phyloP scores from a whole-genome alignment of 2,329 filamentous ascomycete species.

The Stemphylium beticola region DNA sequence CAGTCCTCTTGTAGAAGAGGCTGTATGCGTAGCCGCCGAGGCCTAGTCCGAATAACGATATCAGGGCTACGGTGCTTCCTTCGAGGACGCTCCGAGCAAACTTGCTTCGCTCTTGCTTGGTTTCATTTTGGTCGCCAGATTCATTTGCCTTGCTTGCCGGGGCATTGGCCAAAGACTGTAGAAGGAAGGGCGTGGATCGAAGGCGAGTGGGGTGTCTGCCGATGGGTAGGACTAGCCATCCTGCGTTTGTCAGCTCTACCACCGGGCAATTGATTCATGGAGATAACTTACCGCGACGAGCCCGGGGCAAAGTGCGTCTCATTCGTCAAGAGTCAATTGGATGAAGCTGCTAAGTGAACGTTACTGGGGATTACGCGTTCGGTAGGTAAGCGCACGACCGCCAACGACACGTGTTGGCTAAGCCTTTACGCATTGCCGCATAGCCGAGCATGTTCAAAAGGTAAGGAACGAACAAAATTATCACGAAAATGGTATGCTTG shows the following conservation, averaged over 20 bases:
- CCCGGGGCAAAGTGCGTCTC: slow-evolving; percentile 31
- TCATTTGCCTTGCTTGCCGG: background rate
- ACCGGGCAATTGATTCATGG: too few relatives aligned
- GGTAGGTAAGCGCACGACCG: slow-evolving; percentile 12
- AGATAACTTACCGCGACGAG: slow-evolving; percentile 25
- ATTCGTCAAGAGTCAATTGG: slow-evolving; percentile 21
- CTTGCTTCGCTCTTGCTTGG: slow-evolving; percentile 34
- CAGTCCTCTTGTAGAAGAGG: slow-evolving; percentile 40
- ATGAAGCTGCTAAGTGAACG: background rate
- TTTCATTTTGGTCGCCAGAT: background rate
- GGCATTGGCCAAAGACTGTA: slow-evolving; percentile 8
- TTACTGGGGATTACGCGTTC: background rate
- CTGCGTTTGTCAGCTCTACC: slow-evolving; percentile 19
- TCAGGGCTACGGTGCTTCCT: slow-evolving; percentile 43
- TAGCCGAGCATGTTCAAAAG: slow-evolving; percentile 1
- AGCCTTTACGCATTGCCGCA: slow-evolving; percentile 16
- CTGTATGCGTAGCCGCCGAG: slow-evolving; percentile 45
- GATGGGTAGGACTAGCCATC: slow-evolving; percentile 40
- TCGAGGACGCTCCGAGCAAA: slow-evolving; percentile 43
- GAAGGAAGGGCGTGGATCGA: slow-evolving; percentile 20
- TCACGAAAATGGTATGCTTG: background rate
- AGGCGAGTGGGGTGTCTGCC: slow-evolving; percentile 26
- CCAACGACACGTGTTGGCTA: slow-evolving; percentile 24
- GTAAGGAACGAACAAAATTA: background rate
- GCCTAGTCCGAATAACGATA: slow-evolving; percentile 42